A percentile compares a stretch with the other conserved stretches of the same genome.
Conservation (phyloP, 108 stramenopile species). For the Chaetoceros tenuissimus region DNA sequence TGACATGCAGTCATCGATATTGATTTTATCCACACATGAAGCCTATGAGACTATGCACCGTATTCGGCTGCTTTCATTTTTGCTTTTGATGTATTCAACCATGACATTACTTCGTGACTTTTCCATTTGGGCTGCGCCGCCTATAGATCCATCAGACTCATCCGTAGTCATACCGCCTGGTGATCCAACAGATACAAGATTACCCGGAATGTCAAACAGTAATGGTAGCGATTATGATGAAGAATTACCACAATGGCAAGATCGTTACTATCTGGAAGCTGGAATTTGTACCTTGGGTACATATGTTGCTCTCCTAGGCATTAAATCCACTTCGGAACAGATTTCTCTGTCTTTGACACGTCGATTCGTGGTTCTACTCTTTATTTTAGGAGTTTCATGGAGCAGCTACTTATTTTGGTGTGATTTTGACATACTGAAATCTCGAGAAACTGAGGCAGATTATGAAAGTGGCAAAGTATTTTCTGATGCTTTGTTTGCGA, state of each 20-base stretch:
- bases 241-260: constrained; percentile 42
- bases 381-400: constrained; percentile 45
- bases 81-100: constrained; percentile 58
- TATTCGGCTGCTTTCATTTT: constrained; percentile 67
- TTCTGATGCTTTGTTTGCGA: constrained; percentile 41
- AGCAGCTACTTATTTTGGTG: constrained; percentile 17
- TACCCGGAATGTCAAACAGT: not conserved
- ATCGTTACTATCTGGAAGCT: constrained; percentile 53
- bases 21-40: constrained; percentile 62
- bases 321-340: constrained; percentile 53
- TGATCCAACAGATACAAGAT: constrained; percentile 25
- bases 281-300: constrained; percentile 48
- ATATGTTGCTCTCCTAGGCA: constrained; percentile 53
- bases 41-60: constrained; percentile 72
- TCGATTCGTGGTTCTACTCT: constrained; percentile 42
- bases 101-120: constrained; percentile 49
- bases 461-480: constrained; percentile 29
- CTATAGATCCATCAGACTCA: too few species aligned
- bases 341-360: constrained; percentile 49
- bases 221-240: constrained; percentile 1
- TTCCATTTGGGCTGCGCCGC: not conserved
- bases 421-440: not conserved
- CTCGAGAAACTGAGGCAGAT: not conserved
- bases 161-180: constrained; percentile 22
- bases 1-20: constrained; percentile 57